Conservation (phyloP, 73 alveolate genomes). For the Tetrahymena thermophila region DNA sequence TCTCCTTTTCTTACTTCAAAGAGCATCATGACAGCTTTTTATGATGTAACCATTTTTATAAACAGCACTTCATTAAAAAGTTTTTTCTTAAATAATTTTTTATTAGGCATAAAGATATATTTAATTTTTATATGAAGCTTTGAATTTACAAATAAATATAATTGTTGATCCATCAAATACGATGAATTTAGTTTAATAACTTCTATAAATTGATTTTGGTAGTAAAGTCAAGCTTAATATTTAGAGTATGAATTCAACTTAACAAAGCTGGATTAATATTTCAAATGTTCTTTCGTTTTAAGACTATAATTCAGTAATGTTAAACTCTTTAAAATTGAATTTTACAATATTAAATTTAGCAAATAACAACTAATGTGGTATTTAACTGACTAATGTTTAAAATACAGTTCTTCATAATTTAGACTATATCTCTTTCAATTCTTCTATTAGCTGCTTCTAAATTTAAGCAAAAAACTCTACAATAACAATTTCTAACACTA, state of each 20-base stretch:
- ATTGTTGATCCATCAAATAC: background rate
- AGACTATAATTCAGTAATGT: background rate
- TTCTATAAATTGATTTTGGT: background rate
- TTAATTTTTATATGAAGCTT: background rate
- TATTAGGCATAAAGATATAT: background rate
- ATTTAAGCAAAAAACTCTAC: background rate
- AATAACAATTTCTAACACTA: background rate
- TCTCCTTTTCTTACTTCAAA: background rate
- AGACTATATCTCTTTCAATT: background rate
- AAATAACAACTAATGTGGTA: background rate
- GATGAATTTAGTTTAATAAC: background rate
- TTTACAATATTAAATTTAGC: too few relatives aligned
- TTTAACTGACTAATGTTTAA: background rate
- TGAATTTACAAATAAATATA: too few relatives aligned
- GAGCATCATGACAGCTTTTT: background rate
- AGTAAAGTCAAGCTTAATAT: too few relatives aligned
- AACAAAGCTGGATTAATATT: background rate
- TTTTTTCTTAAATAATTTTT: too few relatives aligned
- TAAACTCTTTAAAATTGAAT: background rate
- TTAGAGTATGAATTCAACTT: background rate
- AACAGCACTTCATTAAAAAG: too few relatives aligned
- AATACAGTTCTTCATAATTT: background rate
- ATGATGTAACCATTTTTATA: background rate
- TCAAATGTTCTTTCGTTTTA: background rate
- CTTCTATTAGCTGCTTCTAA: background rate